Conservation (phyloP, 805 yeast species). For the Candida fluviatilis region DNA sequence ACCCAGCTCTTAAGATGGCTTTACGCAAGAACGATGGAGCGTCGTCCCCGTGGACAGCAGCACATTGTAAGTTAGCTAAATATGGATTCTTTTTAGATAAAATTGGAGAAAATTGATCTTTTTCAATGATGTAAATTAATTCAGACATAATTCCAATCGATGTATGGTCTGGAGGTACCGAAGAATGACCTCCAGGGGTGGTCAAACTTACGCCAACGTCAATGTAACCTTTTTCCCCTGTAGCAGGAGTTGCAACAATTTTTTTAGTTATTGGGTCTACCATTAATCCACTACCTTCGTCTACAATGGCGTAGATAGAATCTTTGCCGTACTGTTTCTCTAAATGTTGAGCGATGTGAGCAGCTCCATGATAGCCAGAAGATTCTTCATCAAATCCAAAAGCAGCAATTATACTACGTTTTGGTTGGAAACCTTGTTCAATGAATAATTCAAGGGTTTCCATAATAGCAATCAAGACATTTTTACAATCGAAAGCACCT, state of each 20-base stretch:
- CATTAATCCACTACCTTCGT: conserved; percentile 61
- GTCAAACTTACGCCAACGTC: conserved; percentile 42
- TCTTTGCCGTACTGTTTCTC: conserved; percentile 54
- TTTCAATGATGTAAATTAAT: conserved; percentile 53
- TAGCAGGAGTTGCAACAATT: conserved; percentile 46
- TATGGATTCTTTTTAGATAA: conserved; percentile 56
- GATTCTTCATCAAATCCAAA: conserved; percentile 82
- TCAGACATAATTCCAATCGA: conserved; percentile 72
- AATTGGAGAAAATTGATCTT: conserved; percentile 45
- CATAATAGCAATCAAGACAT: conserved; percentile 58
- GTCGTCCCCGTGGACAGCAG: conserved; percentile 46
- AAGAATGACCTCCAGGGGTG: conserved; percentile 77
- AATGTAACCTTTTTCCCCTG: conserved; percentile 49
- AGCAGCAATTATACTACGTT: conserved; percentile 58
- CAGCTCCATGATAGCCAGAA: conserved; percentile 63
- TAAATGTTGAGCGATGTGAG: conserved; percentile 41
- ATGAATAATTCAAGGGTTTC: conserved; percentile 63
- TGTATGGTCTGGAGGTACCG: conserved; percentile 78
- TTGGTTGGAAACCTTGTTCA: conserved; percentile 48
- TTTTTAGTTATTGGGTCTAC: conserved; percentile 46
- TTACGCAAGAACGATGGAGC: conserved; percentile 24
- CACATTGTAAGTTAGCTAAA: conserved; percentile 54
- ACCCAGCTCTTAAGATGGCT: conserved; percentile 32
- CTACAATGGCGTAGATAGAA: conserved; percentile 58
- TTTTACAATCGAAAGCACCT: conserved; percentile 76